Evolutionary conservation across 2,329 filamentous ascomycete genomes (phyloP), one percentile per base, ranked within the genome.

Genomic region (Claviceps fusiformis): DNA sequence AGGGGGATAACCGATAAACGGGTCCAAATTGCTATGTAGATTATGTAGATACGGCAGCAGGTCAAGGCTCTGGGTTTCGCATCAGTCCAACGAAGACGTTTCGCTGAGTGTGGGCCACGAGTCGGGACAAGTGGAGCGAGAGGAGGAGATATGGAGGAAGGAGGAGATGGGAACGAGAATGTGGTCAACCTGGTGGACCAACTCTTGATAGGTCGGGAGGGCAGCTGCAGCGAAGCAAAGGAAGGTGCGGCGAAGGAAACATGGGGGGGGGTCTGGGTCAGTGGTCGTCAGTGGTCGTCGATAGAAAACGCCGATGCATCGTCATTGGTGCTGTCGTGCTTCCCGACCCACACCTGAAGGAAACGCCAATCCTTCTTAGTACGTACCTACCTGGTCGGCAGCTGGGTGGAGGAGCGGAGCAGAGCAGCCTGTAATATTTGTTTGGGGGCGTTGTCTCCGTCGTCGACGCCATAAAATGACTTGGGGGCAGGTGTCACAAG

Each of bases 171-270:
- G 15, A 17, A 41, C 13, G 15, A 41, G 3, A 17, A 41, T 41
- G 37, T 41, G 37, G 37, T 41, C 13, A 41, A 41, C 19, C 37
- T 41, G 13, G 37, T 17, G 37, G 10, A 11, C 6, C 35, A 10
- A 19, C 11, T 33, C 29, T 17, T 35, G 29, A 39, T 48, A 7
- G 31, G 45, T 49, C 17, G 33, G 49, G n/a, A 19, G 35, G 35
- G 45, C 33, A 33, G 47, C 19, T 43, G 52, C 52, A 54, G 52
- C 52, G 52, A 54, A 54, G 52, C 29, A 49, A 49, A 54, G 52
- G 52, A 54, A 54, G 52, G 52, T 27, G 52, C 52, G 27, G 11
- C 52, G 52, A 54, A 54, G 33, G 27, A 49, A 43, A 49, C 39
- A 27, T 11, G 41, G 43, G n/a, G 19, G 19, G 19, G 19, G 19